Base-by-base conservation (phyloP, 2,329 filamentous ascomycete species). In the Harringtonia lauricola region DNA sequence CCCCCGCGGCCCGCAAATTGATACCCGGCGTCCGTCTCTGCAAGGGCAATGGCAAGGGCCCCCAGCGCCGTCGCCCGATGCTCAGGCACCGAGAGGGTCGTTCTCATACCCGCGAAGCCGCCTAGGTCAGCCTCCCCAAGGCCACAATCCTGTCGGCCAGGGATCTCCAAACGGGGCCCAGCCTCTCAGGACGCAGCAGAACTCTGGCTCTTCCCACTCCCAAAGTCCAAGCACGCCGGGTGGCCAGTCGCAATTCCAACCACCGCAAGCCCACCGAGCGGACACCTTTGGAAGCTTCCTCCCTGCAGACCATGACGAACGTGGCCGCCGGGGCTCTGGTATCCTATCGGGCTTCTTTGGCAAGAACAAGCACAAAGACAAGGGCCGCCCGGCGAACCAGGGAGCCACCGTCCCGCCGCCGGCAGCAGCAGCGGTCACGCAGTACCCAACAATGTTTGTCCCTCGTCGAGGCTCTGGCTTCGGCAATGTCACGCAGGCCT, bases 321-420 rank as follows among this genome's bases (percentile, higher is more conserved):
- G 33, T 13, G 17, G 24, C 5, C 26, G 33, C 17, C 43, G 48
- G 9, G 18, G 37, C 5, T 43, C 50, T 0, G 29, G 35, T 3
- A 22, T 51, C 3, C 21, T 50, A 8, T 49, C 44, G 3, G 45
- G 46, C 12, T 24, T 52, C 21, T 46, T 52, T 24, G 48, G 42
- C 19, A 50, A 44, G 24, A 43, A 36, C 15, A 47, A 47, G 14
- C 26, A 28, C 31, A 48, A 48, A 26, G 43, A 42, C 17, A 45
- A 45, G 31, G 33, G 33, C 5, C 22, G 21, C 3, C 19, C 41
- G 18, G 3, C 37, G 13, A 19, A 14, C 13, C 9, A 17, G 14
- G 10, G 8, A 19, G 14, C 15, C 10, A n/a, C 15, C 13, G 19
- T 22, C 34, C 8, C 13, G 26, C n/a, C 42, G 14, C 12, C 21